phyloP scores from a whole-genome alignment of 1,139 yeast genomes.

The Scheffersomyces stambukii region DNA sequence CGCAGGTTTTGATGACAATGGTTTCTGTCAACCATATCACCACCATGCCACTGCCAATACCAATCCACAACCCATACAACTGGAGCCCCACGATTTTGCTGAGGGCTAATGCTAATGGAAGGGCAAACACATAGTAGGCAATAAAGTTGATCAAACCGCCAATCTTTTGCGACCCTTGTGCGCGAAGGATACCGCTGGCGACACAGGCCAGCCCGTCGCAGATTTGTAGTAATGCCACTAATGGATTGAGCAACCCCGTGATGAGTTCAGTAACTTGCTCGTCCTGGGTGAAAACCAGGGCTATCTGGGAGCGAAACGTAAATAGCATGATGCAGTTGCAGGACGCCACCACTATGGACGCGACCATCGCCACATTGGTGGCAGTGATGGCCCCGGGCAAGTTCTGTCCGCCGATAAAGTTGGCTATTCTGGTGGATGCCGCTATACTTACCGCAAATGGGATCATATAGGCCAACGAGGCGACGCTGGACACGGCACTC shows the following conservation, averaged over 20 bases:
- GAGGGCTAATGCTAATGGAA: constrained; percentile 64
- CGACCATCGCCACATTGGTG: constrained; percentile 55
- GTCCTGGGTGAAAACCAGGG: constrained; percentile 67
- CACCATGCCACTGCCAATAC: constrained; percentile 73
- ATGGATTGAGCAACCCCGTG: constrained; percentile 52
- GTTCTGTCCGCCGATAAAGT: constrained; percentile 78
- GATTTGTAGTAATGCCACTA: constrained; percentile 68
- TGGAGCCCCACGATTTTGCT: constrained; percentile 53
- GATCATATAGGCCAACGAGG: constrained; percentile 76
- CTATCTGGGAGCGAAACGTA: constrained; percentile 53
- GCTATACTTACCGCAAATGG: constrained; percentile 91
- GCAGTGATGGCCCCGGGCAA: constrained; percentile 59
- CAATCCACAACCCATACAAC: constrained; percentile 82
- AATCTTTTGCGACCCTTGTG: constrained; percentile 79
- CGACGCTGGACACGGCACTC: constrained; percentile 78
- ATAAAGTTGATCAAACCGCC: constrained; percentile 79
- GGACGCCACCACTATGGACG: constrained; percentile 57
- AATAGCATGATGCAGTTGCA: constrained; percentile 52
- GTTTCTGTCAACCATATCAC: constrained; percentile 63
- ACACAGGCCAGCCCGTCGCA: constrained; percentile 82
- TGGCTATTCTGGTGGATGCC: constrained; percentile 82
- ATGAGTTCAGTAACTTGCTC: constrained; percentile 52
- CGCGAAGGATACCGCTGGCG: constrained; percentile 80
- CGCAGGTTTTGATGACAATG: constrained; percentile 29
- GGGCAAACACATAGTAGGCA: constrained; percentile 60